phyloP scores from a whole-genome alignment of 148 eudicot genomes.

The Selenicereus undatus region DNA sequence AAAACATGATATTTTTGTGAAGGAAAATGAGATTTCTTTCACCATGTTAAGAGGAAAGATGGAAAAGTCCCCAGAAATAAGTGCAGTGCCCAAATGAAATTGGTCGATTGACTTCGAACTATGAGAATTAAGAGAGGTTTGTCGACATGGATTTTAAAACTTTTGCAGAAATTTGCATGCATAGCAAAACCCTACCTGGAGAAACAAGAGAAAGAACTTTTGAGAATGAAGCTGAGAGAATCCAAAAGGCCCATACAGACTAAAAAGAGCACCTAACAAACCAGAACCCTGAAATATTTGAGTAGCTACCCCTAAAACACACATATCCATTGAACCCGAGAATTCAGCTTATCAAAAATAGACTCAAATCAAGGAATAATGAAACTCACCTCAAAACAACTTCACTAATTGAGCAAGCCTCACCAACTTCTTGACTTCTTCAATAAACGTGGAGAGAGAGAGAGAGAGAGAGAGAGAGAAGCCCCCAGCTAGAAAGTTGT shows the following conservation, averaged over 20 bases:
- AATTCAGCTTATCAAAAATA: not conserved
- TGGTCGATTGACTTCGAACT: not conserved
- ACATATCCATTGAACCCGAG: not conserved
- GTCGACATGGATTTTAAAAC: not conserved
- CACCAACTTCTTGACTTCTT: not conserved
- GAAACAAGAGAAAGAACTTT: not conserved
- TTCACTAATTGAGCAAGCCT: slow-evolving; percentile 9
- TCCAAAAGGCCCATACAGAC: not conserved
- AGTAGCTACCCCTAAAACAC: not conserved
- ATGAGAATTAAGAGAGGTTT: not conserved
- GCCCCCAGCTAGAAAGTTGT: not conserved
- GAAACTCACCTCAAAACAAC: slow-evolving; percentile 20
- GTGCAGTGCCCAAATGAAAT: not conserved
- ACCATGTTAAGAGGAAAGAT: not conserved
- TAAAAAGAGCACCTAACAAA: not conserved
- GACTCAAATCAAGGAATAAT: not conserved
- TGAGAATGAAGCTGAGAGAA: not conserved
- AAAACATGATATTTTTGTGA: not conserved
- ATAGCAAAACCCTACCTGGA: not conserved
- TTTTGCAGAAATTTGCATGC: not conserved
- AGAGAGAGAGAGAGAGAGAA: not conserved
- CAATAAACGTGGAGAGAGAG: slow-evolving; percentile 1
- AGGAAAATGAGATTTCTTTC: not conserved
- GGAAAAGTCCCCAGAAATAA: not conserved
- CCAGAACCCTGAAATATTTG: not conserved